Percentiles rank a stretch among this genome's conserved stretches.
phyloP scores from a whole-genome alignment of 768 basidiomycete species.

The Phlebiopsis gigantea region DNA sequence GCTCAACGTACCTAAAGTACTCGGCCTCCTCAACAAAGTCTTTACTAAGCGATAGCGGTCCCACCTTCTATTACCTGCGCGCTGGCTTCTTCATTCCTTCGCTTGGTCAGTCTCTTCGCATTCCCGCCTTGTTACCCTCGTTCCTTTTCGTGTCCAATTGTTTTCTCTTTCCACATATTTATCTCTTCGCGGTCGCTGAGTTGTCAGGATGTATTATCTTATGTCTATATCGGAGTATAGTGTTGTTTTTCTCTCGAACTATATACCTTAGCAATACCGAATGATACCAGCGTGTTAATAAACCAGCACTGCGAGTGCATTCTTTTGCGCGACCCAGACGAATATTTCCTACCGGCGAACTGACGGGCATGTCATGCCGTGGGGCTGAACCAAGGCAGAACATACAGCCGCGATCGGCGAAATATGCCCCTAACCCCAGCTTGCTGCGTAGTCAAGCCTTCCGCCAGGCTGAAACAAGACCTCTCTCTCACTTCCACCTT shows the following conservation, averaged over 20 bases:
- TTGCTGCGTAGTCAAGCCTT: conserved; percentile 1
- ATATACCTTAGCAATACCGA: conserved; percentile 11
- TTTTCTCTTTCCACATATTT: conserved; percentile 7
- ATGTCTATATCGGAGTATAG: conserved; percentile 15
- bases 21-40: conserved; percentile 90
- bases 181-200: conserved; percentile 2
- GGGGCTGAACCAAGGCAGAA: neutral
- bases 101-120: neutral
- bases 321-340: neutral
- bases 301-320: neutral
- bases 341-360: neutral
- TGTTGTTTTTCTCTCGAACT: conserved; percentile 7
- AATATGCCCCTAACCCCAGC: conserved; percentile 1
- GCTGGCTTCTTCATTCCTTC: neutral
- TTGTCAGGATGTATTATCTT: conserved; percentile 16
- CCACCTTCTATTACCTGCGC: conserved; percentile 4
- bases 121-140: neutral
- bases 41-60: conserved; percentile 72
- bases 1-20: conserved; percentile 92
- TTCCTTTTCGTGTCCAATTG: neutral
- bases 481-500: neutral
- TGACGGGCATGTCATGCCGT: neutral
- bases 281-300: conserved; percentile 12
- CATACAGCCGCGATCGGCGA: neutral
- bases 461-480: conserved; percentile 3